phyloP scores from a whole-genome alignment of 1,284 basidiomycete genomes.

The Coriolopsis trogii region DNA sequence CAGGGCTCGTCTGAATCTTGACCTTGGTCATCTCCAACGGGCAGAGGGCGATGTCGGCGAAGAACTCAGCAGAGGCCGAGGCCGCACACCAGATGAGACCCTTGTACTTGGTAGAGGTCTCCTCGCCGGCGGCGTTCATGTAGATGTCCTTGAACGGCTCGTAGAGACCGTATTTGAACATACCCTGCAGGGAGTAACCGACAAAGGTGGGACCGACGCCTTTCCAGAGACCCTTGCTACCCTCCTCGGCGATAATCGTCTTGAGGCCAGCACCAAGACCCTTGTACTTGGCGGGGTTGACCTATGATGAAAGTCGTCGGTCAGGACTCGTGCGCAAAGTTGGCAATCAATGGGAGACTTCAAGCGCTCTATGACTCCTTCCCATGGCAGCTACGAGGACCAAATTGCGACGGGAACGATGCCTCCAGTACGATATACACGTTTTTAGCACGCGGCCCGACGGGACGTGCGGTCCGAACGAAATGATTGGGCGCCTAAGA shows the following conservation, averaged over 20 bases:
- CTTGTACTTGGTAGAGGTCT: conserved; percentile 86
- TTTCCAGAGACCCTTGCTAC: conserved; percentile 87
- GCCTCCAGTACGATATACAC: too few relatives aligned
- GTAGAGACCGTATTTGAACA: conserved; percentile 97
- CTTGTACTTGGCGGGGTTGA: conserved; percentile 77
- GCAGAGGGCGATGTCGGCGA: conserved; percentile 90
- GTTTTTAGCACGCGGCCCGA: too few relatives aligned
- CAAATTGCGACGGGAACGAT: too few relatives aligned
- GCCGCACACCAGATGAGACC: conserved; percentile 93
- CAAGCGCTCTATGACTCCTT: too few relatives aligned
- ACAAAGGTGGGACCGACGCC: conserved; percentile 91
- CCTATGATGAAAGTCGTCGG: conserved; percentile 46
- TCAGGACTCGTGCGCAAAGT: background rate
- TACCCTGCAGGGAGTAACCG: conserved; percentile 95
- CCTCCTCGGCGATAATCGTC: conserved; percentile 82
- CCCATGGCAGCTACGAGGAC: too few relatives aligned
- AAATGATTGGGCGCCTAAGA: too few relatives aligned
- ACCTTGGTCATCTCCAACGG: conserved; percentile 86
- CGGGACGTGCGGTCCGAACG: too few relatives aligned
- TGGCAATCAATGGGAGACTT: too few relatives aligned
- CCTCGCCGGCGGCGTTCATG: conserved; percentile 85
- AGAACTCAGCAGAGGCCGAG: conserved; percentile 93
- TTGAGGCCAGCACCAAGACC: conserved; percentile 77
- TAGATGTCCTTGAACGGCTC: conserved; percentile 94
- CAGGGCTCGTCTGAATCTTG: conserved; percentile 78